Evolutionary conservation across 2,329 filamentous ascomycete genomes (phyloP), one percentile per base, ranked within the genome.

Genomic region (Xylaria sp.): DNA sequence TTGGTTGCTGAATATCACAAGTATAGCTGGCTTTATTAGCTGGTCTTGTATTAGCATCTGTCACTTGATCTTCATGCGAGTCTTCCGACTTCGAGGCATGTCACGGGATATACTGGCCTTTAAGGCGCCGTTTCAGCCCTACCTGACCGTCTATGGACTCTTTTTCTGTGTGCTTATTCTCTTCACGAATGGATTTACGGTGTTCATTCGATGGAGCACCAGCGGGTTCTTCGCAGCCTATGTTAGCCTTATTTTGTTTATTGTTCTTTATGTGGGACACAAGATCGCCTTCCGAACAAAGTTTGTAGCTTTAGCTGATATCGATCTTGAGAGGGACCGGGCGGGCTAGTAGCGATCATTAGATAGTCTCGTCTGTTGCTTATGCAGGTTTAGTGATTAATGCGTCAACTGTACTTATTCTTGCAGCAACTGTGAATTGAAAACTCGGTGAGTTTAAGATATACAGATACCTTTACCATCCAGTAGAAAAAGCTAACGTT

Each of bases 1-100:
- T 82, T 93, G 91, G 91, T 83, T 93, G 52, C 83, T 93, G 73
- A 91, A 91, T 80, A 89, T 93, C 72, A 89, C 86, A 15, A 87
- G 89, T 60, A 88, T 91, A 7, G 89, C 89, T 4, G 90, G 89
- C 6, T 89, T 93, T 77, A 91, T 92, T 72, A 88, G 85, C 43
- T 93, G 91, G 91, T 84, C 86, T 7, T 87, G 87, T 75, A 91
- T 92, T 78, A 86, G 83, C 76, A 73, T 84, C 57, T 90, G 87
- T 75, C 89, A 92, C 77, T 80, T 92, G 63, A 85, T 85, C 10
- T 92, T 92, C 79, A 87, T 89, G 83, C 82, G 84, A n/a, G 87
- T 85, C 9, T 82, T 91, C 60, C 76, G 79, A 48, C 81, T 80
- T 1, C 88, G 89, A 69, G 83, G 84, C 63, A 85, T 92, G 30